Evolutionary conservation across 257 asterid species (phyloP).

Genomic region (Orobanche coerulescens): DNA sequence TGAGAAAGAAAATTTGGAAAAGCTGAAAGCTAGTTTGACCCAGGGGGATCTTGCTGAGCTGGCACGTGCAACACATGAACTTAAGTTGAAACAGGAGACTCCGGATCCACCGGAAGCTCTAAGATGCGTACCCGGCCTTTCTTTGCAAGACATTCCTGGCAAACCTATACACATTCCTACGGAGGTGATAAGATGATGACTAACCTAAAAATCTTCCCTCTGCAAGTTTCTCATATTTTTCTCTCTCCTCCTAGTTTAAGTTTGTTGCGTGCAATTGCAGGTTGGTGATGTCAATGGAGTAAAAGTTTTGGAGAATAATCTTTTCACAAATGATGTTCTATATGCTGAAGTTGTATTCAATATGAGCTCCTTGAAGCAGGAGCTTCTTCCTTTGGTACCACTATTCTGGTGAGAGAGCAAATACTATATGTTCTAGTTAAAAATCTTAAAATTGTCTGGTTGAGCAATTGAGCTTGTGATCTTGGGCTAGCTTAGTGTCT

Average conservation of each 20-base stretch:
- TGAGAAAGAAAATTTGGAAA: conserved; percentile 66
- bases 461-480: neutral
- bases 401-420: conserved; percentile 78
- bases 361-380: conserved; percentile 80
- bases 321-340: conserved; percentile 93
- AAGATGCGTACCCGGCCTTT: conserved; percentile 80
- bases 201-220: conserved; percentile 7
- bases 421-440: conserved; percentile 10
- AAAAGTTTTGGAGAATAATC: conserved; percentile 74
- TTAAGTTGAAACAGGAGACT: conserved; percentile 89
- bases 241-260: conserved; percentile 17
- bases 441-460: neutral
- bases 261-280: conserved; percentile 37
- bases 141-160: conserved; percentile 84
- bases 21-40: conserved; percentile 80
- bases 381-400: conserved; percentile 92
- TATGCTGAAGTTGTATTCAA: conserved; percentile 94
- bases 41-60: conserved; percentile 95
- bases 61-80: conserved; percentile 86
- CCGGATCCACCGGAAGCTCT: conserved; percentile 98
- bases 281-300: conserved; percentile 71
- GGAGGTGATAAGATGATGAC: conserved; percentile 57
- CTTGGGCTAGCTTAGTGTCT: too few relatives aligned
- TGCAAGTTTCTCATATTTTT: conserved; percentile 8
- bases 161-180: conserved; percentile 62